Evolutionary conservation across 805 yeast genomes (phyloP).

Genomic region (Wickerhamiella domercqiae): DNA sequence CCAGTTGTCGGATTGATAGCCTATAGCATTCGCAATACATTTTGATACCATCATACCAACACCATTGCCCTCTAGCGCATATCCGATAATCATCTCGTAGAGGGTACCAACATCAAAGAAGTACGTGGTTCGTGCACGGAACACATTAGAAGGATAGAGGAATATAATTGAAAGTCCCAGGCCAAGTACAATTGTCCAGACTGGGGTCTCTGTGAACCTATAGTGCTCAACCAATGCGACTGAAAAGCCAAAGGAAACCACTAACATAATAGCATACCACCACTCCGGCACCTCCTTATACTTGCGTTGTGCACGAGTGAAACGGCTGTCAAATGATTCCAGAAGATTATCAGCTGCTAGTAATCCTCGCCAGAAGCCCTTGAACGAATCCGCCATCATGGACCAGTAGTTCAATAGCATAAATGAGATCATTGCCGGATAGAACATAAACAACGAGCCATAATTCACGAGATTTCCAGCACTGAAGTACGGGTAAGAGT

Average conservation of each 20-base stretch:
- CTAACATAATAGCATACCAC: slow-evolving; percentile 40
- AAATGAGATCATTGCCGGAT: slow-evolving; percentile 39
- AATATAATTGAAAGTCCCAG: slow-evolving; percentile 35
- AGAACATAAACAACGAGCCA: slow-evolving; percentile 39
- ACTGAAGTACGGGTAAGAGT: slow-evolving; percentile 49
- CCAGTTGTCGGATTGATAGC: slow-evolving; percentile 46
- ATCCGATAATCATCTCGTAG: slow-evolving; percentile 36
- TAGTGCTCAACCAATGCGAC: slow-evolving; percentile 28
- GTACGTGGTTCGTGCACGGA: slow-evolving; percentile 35
- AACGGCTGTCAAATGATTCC: slow-evolving; percentile 32
- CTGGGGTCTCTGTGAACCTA: slow-evolving; percentile 32
- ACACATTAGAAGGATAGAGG: slow-evolving; percentile 34
- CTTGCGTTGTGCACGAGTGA: slow-evolving; percentile 39
- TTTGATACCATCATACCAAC: slow-evolving; percentile 36
- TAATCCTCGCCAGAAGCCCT: slow-evolving; percentile 18
- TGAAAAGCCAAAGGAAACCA: slow-evolving; percentile 31
- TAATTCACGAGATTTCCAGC: slow-evolving; percentile 45
- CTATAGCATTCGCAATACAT: slow-evolving; percentile 39
- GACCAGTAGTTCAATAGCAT: slow-evolving; percentile 32
- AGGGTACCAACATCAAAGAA: slow-evolving; percentile 36
- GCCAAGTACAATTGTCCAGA: slow-evolving; percentile 43
- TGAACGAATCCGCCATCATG: slow-evolving; percentile 20
- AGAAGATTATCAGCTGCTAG: slow-evolving; percentile 2
- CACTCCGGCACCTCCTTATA: slow-evolving; percentile 59
- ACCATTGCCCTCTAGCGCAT: slow-evolving; percentile 40